Evolutionary conservation across 116 monocot species (phyloP).

Genomic region (Papilionanthe hybrid): DNA sequence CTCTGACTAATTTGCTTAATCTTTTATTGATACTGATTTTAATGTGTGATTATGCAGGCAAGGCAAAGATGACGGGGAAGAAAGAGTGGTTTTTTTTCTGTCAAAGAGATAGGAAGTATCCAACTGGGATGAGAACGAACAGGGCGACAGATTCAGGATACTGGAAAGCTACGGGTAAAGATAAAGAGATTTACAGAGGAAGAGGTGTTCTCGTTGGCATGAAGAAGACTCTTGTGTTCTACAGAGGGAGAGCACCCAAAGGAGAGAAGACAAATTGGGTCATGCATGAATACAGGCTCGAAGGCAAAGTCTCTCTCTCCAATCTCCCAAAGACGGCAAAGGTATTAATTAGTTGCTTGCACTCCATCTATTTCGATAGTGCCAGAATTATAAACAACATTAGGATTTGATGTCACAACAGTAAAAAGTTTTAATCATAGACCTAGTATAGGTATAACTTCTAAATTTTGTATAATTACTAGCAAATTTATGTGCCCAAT

Average conservation of each 20-base stretch:
- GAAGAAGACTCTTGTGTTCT: slow-evolving; percentile 49
- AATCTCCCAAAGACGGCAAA: slow-evolving; percentile 20
- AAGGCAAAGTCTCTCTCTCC: slow-evolving; percentile 17
- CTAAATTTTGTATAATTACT: too few relatives aligned
- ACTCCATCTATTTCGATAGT: too few relatives aligned
- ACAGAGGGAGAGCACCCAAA: slow-evolving; percentile 26
- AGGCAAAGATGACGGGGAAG: slow-evolving; percentile 41
- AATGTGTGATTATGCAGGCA: slow-evolving; percentile 11
- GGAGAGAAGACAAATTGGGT: slow-evolving; percentile 48
- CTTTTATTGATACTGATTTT: not conserved
- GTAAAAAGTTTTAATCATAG: too few relatives aligned
- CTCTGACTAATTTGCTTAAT: not conserved
- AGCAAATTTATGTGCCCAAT: too few relatives aligned
- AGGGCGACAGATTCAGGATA: slow-evolving; percentile 10
- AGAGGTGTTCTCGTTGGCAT: slow-evolving; percentile 28
- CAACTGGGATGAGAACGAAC: slow-evolving; percentile 16
- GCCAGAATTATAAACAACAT: not conserved
- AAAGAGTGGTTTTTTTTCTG: slow-evolving; percentile 48
- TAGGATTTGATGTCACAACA: not conserved
- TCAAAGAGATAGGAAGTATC: slow-evolving; percentile 42
- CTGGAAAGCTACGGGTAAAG: slow-evolving; percentile 49
- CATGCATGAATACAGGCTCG: slow-evolving; percentile 23
- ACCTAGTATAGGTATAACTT: too few relatives aligned
- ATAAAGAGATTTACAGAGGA: not conserved
- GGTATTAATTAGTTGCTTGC: slow-evolving; percentile 14